phyloP scores from a whole-genome alignment of 2,329 filamentous ascomycete genomes.

The Trichocomaceae sp. region DNA sequence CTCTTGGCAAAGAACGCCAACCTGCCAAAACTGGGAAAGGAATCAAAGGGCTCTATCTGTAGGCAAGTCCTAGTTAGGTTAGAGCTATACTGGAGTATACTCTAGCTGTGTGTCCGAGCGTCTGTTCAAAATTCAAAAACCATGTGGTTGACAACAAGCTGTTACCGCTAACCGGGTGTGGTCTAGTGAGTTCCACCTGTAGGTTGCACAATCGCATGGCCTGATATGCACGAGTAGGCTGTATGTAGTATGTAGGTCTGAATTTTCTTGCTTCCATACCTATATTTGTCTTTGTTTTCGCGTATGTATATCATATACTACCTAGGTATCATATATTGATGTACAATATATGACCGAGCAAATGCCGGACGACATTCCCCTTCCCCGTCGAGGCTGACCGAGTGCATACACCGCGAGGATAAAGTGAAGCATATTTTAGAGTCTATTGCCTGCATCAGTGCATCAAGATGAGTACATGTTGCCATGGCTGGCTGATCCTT shows the following conservation, averaged over 20 bases:
- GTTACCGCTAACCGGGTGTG: background rate
- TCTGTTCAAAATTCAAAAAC: constrained; percentile 1
- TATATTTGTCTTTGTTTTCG: too few relatives aligned
- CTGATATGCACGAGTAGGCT: background rate
- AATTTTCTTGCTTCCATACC: too few relatives aligned
- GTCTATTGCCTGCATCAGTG: background rate
- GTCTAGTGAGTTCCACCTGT: background rate
- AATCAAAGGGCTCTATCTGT: background rate
- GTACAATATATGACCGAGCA: background rate
- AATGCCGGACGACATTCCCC: background rate
- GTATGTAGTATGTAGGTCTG: too few relatives aligned
- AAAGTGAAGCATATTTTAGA: background rate
- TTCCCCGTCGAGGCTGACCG: background rate
- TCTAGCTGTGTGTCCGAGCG: background rate
- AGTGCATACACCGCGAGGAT: background rate
- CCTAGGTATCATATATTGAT: too few relatives aligned
- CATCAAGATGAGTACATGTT: background rate
- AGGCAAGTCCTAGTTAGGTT: background rate
- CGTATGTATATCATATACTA: too few relatives aligned
- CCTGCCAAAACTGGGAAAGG: background rate
- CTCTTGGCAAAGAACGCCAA: background rate
- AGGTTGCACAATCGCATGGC: background rate
- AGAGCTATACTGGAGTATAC: background rate
- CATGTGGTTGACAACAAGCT: constrained; percentile 10
- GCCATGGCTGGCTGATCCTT: constrained; percentile 6